These are phyloP conservation scores for Fraxinus dipetala DNA, from an alignment of 305 asterid genomes.

Conservation along the genomic window DNA sequence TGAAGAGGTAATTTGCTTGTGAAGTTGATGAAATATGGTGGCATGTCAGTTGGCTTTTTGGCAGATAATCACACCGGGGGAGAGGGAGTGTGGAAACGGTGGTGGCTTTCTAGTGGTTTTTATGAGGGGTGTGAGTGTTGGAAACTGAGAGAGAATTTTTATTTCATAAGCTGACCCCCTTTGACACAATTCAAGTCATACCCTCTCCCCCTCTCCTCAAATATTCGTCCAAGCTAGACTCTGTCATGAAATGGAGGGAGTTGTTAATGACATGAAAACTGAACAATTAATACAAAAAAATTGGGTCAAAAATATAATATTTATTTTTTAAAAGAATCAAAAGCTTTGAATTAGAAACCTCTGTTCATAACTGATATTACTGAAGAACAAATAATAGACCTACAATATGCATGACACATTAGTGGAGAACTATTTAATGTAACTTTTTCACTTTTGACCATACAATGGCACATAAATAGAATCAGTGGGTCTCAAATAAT, in stretches of 20 bases:
- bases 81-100: background rate
- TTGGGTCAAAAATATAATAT: background rate
- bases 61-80: background rate
- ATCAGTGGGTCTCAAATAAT: background rate
- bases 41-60: background rate
- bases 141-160: background rate
- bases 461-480: background rate
- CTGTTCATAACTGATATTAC: background rate
- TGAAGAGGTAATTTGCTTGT: background rate
- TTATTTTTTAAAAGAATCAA: background rate
- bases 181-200: background rate
- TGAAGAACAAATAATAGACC: background rate
- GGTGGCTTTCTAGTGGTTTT: background rate
- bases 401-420: background rate
- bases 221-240: background rate
- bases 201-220: background rate
- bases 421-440: background rate
- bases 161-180: background rate
- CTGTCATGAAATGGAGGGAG: background rate
- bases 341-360: background rate
- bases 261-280: background rate
- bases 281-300: background rate
- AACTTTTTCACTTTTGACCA: background rate
- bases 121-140: background rate
- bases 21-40: background rate